Conservation (phyloP, 2,329 filamentous ascomycete genomes). For the Penicillium corylophilum region DNA sequence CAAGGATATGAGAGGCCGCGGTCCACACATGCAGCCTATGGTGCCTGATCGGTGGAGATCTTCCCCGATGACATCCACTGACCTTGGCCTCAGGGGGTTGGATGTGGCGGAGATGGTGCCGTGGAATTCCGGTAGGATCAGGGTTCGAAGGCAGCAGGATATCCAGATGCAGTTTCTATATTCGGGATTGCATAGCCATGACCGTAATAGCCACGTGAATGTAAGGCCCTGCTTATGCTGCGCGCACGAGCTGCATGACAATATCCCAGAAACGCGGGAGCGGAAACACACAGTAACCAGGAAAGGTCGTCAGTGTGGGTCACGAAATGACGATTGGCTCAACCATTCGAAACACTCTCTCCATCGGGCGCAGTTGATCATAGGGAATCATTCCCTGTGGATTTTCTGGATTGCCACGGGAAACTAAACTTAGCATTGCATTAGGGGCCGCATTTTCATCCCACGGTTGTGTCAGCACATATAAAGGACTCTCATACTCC, state of each 20-base stretch:
- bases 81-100: conserved; percentile 4
- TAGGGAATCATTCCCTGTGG: background rate
- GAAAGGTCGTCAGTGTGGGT: conserved; percentile 4
- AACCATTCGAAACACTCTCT: background rate
- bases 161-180: conserved; percentile 3
- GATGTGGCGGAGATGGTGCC: conserved; percentile 2
- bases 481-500: background rate
- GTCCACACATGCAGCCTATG: background rate
- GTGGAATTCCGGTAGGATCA: conserved; percentile 3
- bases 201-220: background rate
- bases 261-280: background rate
- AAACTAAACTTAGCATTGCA: background rate
- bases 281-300: background rate
- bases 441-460: conserved; percentile 1
- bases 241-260: background rate
- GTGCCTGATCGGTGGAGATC: conserved; percentile 10
- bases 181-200: background rate
- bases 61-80: conserved; percentile 2
- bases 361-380: background rate
- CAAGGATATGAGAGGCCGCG: background rate
- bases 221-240: conserved; percentile 1
- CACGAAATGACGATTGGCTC: conserved; percentile 15
- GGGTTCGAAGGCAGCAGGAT: conserved; percentile 10
- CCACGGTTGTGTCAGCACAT: background rate
- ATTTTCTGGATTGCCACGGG: background rate